Base-by-base conservation (phyloP, 176 grass and related monocot genomes). In the Neostapfia colusana region DNA sequence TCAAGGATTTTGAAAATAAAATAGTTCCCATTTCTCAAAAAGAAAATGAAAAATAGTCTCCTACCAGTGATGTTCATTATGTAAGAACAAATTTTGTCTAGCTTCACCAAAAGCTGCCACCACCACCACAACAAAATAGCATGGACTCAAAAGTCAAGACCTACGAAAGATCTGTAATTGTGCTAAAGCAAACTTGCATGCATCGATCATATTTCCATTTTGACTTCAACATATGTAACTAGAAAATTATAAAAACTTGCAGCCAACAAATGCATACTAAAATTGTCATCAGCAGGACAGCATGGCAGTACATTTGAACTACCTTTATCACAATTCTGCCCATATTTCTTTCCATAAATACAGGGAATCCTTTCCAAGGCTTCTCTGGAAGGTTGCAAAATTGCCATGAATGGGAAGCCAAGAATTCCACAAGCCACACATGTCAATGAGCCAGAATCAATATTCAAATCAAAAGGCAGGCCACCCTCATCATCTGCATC, bases 371-470 rank as follows among this genome's bases (percentile, higher is more conserved):
- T 73, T 78, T 80, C 90, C 76, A 88, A 83, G 83, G 89, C 85
- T 84, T 90, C 81, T 77, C 83, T 82, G 6, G 85, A 90, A 57
- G 95, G 95, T 76, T 99, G 95, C 63, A 99, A 76, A 78, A 99
- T 86, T 44, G 89, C 85, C 95, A 99, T 99, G 82, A 95, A 92
- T 88, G 95, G 95, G 79, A 88, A 99, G 37, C 95, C 95, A 68
- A 99, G 95, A 82, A 99, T 95, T 61, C 95, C 95, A 77, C 95
- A 99, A 63, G 95, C 95, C 88, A 99, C 95, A 70, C 95, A 99
- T 36, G 91, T 88, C 79, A 99, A 85, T 40, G 91, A 95, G 16
- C 95, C 95, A n/a, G 95, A 99, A 89, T 99, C 95, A 79, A 99
- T 87, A 63, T 74, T 87, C 83, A 99, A 76, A 67, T 90, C 95